Base-by-base conservation (phyloP, 768 basidiomycete genomes). In the Trametes maxima region DNA sequence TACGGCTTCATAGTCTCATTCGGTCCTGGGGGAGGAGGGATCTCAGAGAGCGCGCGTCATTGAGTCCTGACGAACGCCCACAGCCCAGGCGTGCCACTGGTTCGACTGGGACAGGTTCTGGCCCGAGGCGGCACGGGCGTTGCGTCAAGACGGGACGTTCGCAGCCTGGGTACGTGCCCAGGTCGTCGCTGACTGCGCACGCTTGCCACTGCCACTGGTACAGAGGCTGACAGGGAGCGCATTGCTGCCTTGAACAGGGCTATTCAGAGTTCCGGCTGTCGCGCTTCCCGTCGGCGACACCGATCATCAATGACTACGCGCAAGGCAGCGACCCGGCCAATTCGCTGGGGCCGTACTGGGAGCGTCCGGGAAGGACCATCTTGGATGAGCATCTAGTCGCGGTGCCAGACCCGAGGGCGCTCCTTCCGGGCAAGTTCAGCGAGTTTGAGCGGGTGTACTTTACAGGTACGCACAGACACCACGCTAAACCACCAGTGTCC, bases 71-170 rank as follows among this genome's bases (percentile, higher is more conserved):
- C 36, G 43, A 35, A 17, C 8, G 33, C 13, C 4, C n/a, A 3
- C 50, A 90, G 91, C 88, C 1, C 91, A 91, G 74, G 85, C 91
- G 0, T 84, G 84, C 2, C 92, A 94, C 69, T 92, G 91, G 90
- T 94, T 93, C 68, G 80, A 92, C 67, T 90, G 86, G 82, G 71
- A 74, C 6, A 83, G 81, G 65, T 78, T 88, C 7, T 94, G 90
- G 89, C 82, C 80, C 3, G 87, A 92, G 72, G 75, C 85, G 0
- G 77, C 78, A 12, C 78, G 88, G 3, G 80, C 89, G 8, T 73
- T 93, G 43, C 77, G 82, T 50, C 78, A 77, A 8, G 80, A 83
- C 16, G 92, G 90, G 2, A 86, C 83, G 1, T 84, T 84, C 12
- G 89, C 89, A 5, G 86, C 87, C 68, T 92, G 90, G 87, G 91